phyloP scores from a whole-genome alignment of 75 land plant genomes.

The Chamaecyparis obtusa region DNA sequence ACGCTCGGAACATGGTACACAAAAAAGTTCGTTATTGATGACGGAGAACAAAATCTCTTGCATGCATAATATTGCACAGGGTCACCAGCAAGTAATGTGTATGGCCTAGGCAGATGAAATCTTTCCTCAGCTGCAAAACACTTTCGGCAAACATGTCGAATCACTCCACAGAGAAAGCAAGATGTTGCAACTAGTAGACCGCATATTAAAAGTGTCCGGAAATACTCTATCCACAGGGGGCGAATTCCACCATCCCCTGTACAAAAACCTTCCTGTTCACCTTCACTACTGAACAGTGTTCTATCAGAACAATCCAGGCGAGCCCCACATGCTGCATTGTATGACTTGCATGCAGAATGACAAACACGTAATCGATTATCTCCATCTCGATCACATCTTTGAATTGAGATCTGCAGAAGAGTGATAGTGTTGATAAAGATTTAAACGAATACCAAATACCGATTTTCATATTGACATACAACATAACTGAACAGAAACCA shows the following conservation, averaged over 20 bases:
- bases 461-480: neutral
- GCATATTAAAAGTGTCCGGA: conserved; percentile 18
- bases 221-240: conserved; percentile 54
- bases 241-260: conserved; percentile 78
- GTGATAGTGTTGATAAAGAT: neutral
- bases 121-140: neutral
- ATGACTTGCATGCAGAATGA: conserved; percentile 91
- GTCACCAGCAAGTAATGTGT: neutral
- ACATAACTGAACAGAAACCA: neutral
- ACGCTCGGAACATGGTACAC: neutral
- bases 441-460: neutral
- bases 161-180: conserved; percentile 2
- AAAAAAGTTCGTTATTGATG: neutral
- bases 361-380: conserved; percentile 95
- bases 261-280: conserved; percentile 81
- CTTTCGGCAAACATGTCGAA: conserved; percentile 9
- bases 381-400: conserved; percentile 90
- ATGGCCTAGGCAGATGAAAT: neutral
- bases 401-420: conserved; percentile 84
- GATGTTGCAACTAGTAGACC: conserved; percentile 10
- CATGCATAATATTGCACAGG: neutral
- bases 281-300: conserved; percentile 90
- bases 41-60: neutral
- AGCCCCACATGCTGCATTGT: conserved; percentile 95
- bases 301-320: conserved; percentile 95